Evolutionary conservation across 2,329 filamentous ascomycete genomes (phyloP).

Genomic region (Zelopaecilomyces penicillatus): DNA sequence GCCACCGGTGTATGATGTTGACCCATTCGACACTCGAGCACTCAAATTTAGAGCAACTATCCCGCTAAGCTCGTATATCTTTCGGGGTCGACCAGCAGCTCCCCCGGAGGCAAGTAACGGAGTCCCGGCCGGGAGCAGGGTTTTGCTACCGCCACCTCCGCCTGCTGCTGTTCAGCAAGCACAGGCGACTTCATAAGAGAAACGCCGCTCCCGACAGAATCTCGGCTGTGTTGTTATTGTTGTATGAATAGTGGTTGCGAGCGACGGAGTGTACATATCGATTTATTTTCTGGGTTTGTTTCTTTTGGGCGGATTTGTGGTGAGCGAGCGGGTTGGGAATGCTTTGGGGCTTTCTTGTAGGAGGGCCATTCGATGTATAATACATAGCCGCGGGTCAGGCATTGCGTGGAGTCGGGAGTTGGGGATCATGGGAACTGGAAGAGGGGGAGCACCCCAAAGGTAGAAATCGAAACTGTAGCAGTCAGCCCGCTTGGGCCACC

Average conservation of each 20-base stretch:
- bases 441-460: constrained; percentile 14
- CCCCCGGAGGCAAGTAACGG: constrained; percentile 20
- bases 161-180: constrained; percentile 13
- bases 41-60: constrained; percentile 55
- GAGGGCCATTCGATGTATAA: constrained; percentile 9
- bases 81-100: constrained; percentile 28
- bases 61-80: constrained; percentile 37
- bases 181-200: constrained; percentile 18
- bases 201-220: background rate
- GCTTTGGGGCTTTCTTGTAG: constrained; percentile 2
- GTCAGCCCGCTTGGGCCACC: background rate
- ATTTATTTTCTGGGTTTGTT: background rate
- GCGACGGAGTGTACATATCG: constrained; percentile 8
- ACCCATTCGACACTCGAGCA: constrained; percentile 56
- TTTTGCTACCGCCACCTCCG: constrained; percentile 16
- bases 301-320: constrained; percentile 5
- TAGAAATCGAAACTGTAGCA: constrained; percentile 8
- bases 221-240: constrained; percentile 1
- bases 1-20: constrained; percentile 63
- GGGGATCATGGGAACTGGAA: constrained; percentile 17
- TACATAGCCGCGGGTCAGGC: constrained; percentile 15
- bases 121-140: constrained; percentile 15
- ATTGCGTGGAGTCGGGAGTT: constrained; percentile 31
- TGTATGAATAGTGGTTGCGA: constrained; percentile 13
- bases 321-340: constrained; percentile 5